Evolutionary conservation across 2,329 filamentous ascomycete genomes (phyloP).

Genomic region (Colletotrichum cereale): DNA sequence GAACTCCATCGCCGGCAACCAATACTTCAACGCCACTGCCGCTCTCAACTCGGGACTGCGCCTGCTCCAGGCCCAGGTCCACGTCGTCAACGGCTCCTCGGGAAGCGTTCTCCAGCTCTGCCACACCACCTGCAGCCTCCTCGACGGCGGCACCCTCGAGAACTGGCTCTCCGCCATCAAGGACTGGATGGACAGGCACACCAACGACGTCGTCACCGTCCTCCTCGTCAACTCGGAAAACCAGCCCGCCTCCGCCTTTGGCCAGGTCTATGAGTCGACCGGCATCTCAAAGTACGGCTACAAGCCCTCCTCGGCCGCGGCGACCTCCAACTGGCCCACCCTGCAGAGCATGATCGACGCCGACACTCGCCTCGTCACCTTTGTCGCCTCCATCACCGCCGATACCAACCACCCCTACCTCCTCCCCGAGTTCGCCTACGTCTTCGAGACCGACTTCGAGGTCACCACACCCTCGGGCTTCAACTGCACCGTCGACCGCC

Average conservation of each 20-base stretch:
- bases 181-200: conserved; percentile 76
- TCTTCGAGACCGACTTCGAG: conserved; percentile 82
- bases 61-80: conserved; percentile 79
- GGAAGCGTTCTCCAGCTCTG: conserved; percentile 70
- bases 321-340: conserved; percentile 73
- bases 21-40: conserved; percentile 78
- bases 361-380: conserved; percentile 75
- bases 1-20: conserved; percentile 76
- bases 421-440: conserved; percentile 71
- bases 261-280: conserved; percentile 65
- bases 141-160: conserved; percentile 76
- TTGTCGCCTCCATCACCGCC: conserved; percentile 69
- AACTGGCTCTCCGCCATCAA: conserved; percentile 75
- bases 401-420: conserved; percentile 66
- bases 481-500: conserved; percentile 79
- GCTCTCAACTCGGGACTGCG: conserved; percentile 80
- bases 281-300: conserved; percentile 74
- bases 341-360: conserved; percentile 76
- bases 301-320: conserved; percentile 59
- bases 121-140: conserved; percentile 74
- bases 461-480: conserved; percentile 73
- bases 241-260: conserved; percentile 67
- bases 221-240: conserved; percentile 79
- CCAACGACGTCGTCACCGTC: conserved; percentile 81
- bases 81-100: conserved; percentile 65